Evolutionary conservation across 805 yeast species (phyloP).

Genomic region (Wickerhamiella dianesei): DNA sequence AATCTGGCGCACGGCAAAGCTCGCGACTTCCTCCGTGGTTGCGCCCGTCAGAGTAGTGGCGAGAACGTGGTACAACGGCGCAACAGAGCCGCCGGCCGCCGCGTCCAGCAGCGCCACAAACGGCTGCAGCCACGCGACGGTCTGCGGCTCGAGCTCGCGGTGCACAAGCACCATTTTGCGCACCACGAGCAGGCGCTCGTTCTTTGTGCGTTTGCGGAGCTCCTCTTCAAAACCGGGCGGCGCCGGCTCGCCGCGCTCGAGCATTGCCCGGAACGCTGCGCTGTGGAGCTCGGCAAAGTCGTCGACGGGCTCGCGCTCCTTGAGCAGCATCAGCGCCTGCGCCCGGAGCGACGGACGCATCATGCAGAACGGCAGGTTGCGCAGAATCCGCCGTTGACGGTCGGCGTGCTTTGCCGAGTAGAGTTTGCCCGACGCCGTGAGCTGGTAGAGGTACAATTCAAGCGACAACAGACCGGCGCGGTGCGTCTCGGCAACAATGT

Average conservation of each 20-base stretch:
- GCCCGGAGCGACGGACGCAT: constrained; percentile 11
- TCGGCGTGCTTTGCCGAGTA: constrained; percentile 37
- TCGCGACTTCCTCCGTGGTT: background rate
- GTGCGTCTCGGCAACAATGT: constrained; percentile 38
- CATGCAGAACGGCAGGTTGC: constrained; percentile 20
- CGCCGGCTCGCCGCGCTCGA: background rate
- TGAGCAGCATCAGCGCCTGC: constrained; percentile 14
- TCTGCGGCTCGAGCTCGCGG: background rate
- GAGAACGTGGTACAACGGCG: background rate
- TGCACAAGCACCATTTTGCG: background rate
- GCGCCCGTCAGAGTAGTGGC: background rate
- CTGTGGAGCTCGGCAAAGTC: background rate
- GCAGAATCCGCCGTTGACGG: constrained; percentile 38
- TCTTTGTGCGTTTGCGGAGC: background rate
- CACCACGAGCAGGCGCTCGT: background rate
- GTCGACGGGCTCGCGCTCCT: background rate
- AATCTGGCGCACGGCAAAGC: constrained; percentile 12
- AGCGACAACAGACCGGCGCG: constrained; percentile 39
- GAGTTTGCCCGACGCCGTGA: constrained; percentile 77
- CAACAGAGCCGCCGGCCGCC: constrained; percentile 1
- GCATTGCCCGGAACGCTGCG: background rate
- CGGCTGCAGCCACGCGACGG: background rate
- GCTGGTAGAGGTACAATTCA: constrained; percentile 58
- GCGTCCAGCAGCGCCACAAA: background rate
- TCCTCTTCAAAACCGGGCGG: background rate